These are phyloP conservation scores for Prunus mira DNA, from an alignment of 306 rosid genomes.

Conservation along the genomic window DNA sequence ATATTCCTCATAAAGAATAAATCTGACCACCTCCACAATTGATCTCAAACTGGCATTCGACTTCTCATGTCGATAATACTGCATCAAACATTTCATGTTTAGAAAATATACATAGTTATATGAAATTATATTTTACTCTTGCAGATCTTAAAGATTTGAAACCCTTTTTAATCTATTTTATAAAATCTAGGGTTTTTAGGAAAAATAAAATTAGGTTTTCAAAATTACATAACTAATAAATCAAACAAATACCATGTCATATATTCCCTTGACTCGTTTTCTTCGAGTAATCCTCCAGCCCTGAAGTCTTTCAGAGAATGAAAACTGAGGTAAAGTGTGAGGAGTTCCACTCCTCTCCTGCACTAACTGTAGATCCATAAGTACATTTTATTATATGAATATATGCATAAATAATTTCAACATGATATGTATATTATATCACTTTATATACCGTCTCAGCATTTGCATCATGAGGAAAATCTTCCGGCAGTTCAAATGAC, in stretches of 20 bases:
- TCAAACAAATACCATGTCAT: slow-evolving; percentile 5
- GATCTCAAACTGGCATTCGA: background rate
- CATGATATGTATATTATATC: background rate
- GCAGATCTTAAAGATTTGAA: background rate
- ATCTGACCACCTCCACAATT: background rate
- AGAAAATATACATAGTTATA: background rate
- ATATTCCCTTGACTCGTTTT: background rate
- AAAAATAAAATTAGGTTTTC: background rate
- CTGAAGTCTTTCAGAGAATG: background rate
- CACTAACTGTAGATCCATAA: background rate
- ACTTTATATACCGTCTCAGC: slow-evolving; percentile 2
- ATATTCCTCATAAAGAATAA: background rate
- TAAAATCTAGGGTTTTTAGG: background rate
- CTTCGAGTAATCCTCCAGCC: slow-evolving; percentile 13
- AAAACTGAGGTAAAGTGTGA: background rate
- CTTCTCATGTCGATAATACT: background rate
- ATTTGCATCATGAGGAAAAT: background rate
- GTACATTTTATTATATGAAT: background rate
- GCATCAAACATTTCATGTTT: background rate
- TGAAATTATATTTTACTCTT: background rate
- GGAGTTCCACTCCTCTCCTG: background rate
- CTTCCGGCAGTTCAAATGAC: slow-evolving; percentile 7
- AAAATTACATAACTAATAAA: background rate
- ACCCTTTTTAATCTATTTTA: background rate
- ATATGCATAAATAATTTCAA: background rate